Conservation (phyloP, 352 stramenopile species). For the Labyrinthula sp. region DNA sequence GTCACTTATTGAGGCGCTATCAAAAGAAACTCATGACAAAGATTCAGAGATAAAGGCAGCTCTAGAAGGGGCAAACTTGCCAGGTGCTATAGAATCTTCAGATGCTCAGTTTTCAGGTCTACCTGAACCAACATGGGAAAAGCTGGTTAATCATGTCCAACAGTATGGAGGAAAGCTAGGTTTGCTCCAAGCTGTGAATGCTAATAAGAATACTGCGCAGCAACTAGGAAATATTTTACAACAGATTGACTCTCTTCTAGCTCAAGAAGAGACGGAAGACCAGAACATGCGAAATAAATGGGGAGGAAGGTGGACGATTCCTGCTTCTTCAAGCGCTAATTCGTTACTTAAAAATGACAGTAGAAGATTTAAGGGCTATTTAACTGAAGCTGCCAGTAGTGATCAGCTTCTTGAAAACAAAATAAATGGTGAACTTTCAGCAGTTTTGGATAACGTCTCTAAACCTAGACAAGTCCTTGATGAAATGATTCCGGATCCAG, state of each 20-base stretch:
- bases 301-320: slow-evolving; percentile 16
- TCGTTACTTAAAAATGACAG: slow-evolving; percentile 8
- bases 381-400: slow-evolving; percentile 5
- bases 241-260: slow-evolving; percentile 8
- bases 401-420: slow-evolving; percentile 12
- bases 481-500: slow-evolving; percentile 6
- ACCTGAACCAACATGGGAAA: slow-evolving; percentile 10
- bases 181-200: background rate
- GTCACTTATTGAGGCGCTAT: slow-evolving; percentile 8
- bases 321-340: slow-evolving; percentile 7
- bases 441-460: slow-evolving; percentile 9
- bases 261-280: slow-evolving; percentile 18
- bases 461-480: slow-evolving; percentile 1
- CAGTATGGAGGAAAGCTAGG: slow-evolving; percentile 6
- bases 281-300: slow-evolving; percentile 9
- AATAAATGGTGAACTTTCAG: background rate
- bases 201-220: slow-evolving; percentile 7
- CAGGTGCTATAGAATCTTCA: slow-evolving; percentile 12
- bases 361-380: slow-evolving; percentile 1
- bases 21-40: slow-evolving; percentile 23
- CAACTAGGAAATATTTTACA: background rate
- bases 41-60: slow-evolving; percentile 11
- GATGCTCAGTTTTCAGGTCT: slow-evolving; percentile 14
- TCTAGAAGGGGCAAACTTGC: slow-evolving; percentile 14
- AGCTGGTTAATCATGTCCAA: slow-evolving; percentile 2